Conservation (phyloP, 2,329 filamentous ascomycete species). For the Leptographium wingfieldii region DNA sequence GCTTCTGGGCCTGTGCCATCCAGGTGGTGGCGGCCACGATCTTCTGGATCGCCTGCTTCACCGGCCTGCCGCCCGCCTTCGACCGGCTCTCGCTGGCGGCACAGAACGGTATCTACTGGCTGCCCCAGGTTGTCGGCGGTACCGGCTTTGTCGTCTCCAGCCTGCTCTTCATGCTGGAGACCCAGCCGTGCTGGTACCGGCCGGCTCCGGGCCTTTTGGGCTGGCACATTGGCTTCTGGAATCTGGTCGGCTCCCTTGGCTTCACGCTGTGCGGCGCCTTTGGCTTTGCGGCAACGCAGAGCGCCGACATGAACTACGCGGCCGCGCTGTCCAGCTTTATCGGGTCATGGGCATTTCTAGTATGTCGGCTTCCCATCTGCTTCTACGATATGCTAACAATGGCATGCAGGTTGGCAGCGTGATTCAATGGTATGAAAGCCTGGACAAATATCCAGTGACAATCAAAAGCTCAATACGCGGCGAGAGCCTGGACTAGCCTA, state of each 20-base stretch:
- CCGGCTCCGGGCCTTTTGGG: conserved; percentile 44
- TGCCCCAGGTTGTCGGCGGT: conserved; percentile 50
- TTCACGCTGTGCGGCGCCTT: conserved; percentile 50
- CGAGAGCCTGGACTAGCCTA: background rate
- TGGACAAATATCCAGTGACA: conserved; percentile 20
- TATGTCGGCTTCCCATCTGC: conserved; percentile 6
- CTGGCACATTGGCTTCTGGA: conserved; percentile 58
- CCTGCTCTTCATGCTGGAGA: conserved; percentile 52
- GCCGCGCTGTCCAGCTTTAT: conserved; percentile 35
- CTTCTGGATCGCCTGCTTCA: conserved; percentile 53
- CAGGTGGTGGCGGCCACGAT: conserved; percentile 48
- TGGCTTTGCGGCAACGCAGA: conserved; percentile 31
- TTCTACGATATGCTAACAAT: background rate
- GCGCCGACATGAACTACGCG: conserved; percentile 30
- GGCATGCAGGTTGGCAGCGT: conserved; percentile 17
- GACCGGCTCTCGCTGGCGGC: conserved; percentile 30
- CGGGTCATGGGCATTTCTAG: conserved; percentile 36
- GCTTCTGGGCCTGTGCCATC: conserved; percentile 45
- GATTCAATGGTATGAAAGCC: conserved; percentile 21
- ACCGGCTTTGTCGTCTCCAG: conserved; percentile 47
- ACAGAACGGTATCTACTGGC: conserved; percentile 47
- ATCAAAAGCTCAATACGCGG: conserved; percentile 1
- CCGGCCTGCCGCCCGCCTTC: conserved; percentile 43
- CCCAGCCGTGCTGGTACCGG: conserved; percentile 49
- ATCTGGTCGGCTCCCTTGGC: conserved; percentile 48